phyloP scores from a whole-genome alignment of 2,329 filamentous ascomycete genomes.

The Cytospora schulzeri region DNA sequence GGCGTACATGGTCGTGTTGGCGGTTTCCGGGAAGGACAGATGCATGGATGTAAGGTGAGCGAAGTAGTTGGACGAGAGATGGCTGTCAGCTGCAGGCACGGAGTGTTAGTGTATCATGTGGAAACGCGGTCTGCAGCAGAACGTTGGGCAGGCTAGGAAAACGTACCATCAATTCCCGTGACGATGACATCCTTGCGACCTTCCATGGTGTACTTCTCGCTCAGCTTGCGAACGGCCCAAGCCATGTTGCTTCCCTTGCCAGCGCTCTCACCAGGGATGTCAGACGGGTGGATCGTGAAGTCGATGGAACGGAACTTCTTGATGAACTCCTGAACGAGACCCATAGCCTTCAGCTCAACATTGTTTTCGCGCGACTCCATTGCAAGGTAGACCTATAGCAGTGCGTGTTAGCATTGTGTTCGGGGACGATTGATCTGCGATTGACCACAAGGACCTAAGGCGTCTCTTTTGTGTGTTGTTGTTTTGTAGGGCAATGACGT shows the following conservation, averaged over 20 bases:
- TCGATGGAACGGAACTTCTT: slow-evolving; percentile 68
- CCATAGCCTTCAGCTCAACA: slow-evolving; percentile 62
- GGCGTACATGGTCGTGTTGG: slow-evolving; percentile 65
- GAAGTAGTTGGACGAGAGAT: slow-evolving; percentile 70
- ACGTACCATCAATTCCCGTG: slow-evolving; percentile 73
- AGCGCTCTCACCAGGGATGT: slow-evolving; percentile 67
- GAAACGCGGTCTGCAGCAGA: slow-evolving; percentile 12
- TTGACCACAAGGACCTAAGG: slow-evolving; percentile 27
- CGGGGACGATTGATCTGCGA: not conserved
- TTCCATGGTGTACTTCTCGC: slow-evolving; percentile 58
- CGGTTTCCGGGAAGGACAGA: slow-evolving; percentile 58
- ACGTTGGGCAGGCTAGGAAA: not conserved
- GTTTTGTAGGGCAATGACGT: not conserved
- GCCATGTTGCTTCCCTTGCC: slow-evolving; percentile 76
- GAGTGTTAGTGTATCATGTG: slow-evolving; percentile 36
- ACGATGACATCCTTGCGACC: slow-evolving; percentile 64
- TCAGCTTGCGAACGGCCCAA: slow-evolving; percentile 69
- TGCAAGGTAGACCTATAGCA: slow-evolving; percentile 64
- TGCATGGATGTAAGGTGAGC: slow-evolving; percentile 66
- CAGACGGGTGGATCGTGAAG: slow-evolving; percentile 67
- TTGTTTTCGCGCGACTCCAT: slow-evolving; percentile 71
- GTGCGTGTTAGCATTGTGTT: slow-evolving; percentile 24
- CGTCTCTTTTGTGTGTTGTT: not conserved
- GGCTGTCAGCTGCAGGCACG: slow-evolving; percentile 63
- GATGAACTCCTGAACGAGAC: slow-evolving; percentile 63